These are phyloP conservation scores for Thalia dealbata DNA, from an alignment of 176 grass and related monocot species.

Conservation along the genomic window DNA sequence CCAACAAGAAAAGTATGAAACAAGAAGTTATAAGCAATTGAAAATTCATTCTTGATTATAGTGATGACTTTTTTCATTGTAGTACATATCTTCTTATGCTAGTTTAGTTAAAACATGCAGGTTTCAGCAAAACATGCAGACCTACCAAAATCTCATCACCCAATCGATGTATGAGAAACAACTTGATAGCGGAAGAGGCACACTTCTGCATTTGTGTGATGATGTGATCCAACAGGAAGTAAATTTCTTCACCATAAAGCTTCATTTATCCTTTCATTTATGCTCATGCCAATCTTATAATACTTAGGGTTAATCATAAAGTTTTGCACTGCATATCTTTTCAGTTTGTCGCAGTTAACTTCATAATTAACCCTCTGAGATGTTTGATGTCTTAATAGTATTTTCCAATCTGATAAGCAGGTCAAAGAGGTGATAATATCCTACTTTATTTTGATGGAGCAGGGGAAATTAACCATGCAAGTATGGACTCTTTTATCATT, in stretches of 20 bases:
- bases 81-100: background rate
- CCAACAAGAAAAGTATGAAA: too few relatives aligned
- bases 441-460: constrained; percentile 84
- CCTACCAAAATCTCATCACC: constrained; percentile 86
- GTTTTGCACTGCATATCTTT: too few relatives aligned
- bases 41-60: too few relatives aligned
- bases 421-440: constrained; percentile 91
- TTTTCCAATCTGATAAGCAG: constrained; percentile 27
- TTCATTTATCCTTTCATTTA: too few relatives aligned
- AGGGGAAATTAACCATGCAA: constrained; percentile 53
- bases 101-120: constrained; percentile 22
- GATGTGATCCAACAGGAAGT: constrained; percentile 98
- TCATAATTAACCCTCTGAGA: too few relatives aligned
- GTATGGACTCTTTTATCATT: constrained; percentile 16
- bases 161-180: constrained; percentile 98
- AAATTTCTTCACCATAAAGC: background rate
- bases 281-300: too few relatives aligned
- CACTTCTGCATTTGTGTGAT: constrained; percentile 85
- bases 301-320: too few relatives aligned
- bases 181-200: constrained; percentile 89
- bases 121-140: constrained; percentile 68
- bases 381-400: background rate
- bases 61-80: too few relatives aligned
- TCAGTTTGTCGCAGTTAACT: too few relatives aligned
- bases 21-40: too few relatives aligned